phyloP scores from a whole-genome alignment of 2,329 filamentous ascomycete species.

The Mariannaea elegans region DNA sequence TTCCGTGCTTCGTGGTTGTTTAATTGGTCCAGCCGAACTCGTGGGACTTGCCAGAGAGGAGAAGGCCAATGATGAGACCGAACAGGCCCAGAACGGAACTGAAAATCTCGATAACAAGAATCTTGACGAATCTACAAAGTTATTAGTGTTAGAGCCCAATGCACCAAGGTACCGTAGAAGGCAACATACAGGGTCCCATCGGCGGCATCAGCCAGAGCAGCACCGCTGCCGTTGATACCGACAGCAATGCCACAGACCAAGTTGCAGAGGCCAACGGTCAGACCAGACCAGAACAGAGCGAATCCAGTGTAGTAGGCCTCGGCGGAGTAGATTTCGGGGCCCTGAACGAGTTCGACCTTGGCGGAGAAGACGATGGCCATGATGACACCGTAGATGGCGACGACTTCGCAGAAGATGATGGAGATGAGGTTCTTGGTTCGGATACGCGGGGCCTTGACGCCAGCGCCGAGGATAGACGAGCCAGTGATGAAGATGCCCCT shows the following conservation, averaged over 20 bases:
- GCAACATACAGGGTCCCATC: conserved; percentile 82
- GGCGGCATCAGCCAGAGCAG: conserved; percentile 93
- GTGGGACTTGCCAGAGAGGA: conserved; percentile 83
- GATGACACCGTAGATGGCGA: conserved; percentile 99
- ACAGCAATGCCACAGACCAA: conserved; percentile 95
- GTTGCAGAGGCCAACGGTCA: conserved; percentile 96
- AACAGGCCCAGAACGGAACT: conserved; percentile 97
- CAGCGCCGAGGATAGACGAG: conserved; percentile 94
- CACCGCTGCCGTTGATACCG: conserved; percentile 97
- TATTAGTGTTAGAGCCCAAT: conserved; percentile 41
- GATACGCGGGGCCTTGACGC: conserved; percentile 95
- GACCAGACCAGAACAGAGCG: conserved; percentile 93
- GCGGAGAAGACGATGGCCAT: conserved; percentile 99
- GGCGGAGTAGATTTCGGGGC: conserved; percentile 73
- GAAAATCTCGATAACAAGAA: conserved; percentile 99
- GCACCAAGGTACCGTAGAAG: background rate
- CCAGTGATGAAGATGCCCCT: conserved; percentile 99
- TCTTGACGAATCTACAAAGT: conserved; percentile 86
- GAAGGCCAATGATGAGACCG: conserved; percentile 91
- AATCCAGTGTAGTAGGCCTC: conserved; percentile 94
- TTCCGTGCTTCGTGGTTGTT: conserved; percentile 27
- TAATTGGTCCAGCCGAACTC: conserved; percentile 67
- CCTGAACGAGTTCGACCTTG: conserved; percentile 75
- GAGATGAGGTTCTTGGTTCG: conserved; percentile 99
- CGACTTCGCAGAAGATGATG: conserved; percentile 99